Percentiles rank a stretch among this genome's conserved stretches.
These are phyloP conservation scores for Magnusiomyces magnusii DNA, from an alignment of 1,139 yeast genomes.

Conservation along the genomic window DNA sequence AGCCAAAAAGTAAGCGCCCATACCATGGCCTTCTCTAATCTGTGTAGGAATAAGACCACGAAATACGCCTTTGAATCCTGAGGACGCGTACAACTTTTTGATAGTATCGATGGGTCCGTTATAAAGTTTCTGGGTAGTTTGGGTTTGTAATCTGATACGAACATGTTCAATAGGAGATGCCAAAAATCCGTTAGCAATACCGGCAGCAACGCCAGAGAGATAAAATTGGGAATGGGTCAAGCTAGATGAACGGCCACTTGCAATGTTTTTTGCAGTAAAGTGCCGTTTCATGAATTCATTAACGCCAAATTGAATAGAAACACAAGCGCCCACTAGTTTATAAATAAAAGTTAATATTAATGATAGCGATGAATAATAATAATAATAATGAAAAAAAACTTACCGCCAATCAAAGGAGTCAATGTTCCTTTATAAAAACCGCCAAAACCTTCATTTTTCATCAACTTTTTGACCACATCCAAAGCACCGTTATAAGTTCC, in stretches of 20 bases:
- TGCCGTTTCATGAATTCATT: constrained; percentile 88
- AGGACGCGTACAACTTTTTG: constrained; percentile 48
- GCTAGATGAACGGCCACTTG: constrained; percentile 33
- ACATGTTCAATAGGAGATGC: constrained; percentile 93
- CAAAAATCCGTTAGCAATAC: constrained; percentile 76
- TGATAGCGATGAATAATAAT: not conserved
- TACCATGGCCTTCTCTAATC: constrained; percentile 75
- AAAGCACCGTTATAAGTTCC: constrained; percentile 68
- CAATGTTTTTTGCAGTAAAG: constrained; percentile 40
- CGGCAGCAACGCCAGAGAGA: constrained; percentile 79
- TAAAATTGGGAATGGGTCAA: constrained; percentile 54
- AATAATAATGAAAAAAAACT: not conserved
- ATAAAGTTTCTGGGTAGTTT: constrained; percentile 47
- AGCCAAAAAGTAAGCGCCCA: constrained; percentile 82
- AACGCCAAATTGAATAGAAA: constrained; percentile 80
- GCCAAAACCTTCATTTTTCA: constrained; percentile 64
- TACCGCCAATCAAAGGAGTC: constrained; percentile 72
- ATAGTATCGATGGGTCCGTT: constrained; percentile 79
- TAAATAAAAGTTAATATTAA: no score
- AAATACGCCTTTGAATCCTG: constrained; percentile 55
- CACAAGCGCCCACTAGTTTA: constrained; percentile 64
- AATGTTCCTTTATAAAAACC: constrained; percentile 90
- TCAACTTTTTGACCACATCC: constrained; percentile 64
- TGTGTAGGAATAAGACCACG: constrained; percentile 76
- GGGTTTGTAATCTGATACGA: constrained; percentile 85